These are phyloP conservation scores for Myriosclerotinia scirpicola DNA, from an alignment of 2,329 filamentous ascomycete species.

Conservation along the genomic window DNA sequence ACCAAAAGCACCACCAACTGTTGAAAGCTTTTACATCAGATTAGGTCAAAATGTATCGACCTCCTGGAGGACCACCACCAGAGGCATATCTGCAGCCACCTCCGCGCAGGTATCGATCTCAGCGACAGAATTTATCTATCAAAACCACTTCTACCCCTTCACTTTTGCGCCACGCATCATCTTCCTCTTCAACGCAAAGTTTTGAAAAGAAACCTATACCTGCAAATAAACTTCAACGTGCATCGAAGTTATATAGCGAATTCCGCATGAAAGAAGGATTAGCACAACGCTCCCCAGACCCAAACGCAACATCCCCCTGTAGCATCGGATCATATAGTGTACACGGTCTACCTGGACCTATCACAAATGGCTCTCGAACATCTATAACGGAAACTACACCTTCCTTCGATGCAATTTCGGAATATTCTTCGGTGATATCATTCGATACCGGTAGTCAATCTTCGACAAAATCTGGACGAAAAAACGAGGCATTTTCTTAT, in stretches of 20 bases:
- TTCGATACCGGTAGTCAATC: conserved; percentile 33
- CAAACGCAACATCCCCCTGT: conserved; percentile 23
- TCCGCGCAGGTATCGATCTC: neutral
- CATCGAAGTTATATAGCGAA: conserved; percentile 31
- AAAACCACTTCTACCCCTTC: conserved; percentile 13
- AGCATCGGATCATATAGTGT: conserved; percentile 26
- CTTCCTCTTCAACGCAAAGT: conserved; percentile 13
- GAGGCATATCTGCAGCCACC: conserved; percentile 7
- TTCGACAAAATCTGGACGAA: conserved; percentile 19
- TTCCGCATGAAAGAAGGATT: conserved; percentile 32
- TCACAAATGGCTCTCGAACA: conserved; percentile 29
- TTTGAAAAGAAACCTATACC: conserved; percentile 30
- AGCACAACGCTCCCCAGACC: conserved; percentile 27
- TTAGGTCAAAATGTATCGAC: conserved; percentile 6
- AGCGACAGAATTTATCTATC: neutral
- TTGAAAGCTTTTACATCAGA: neutral
- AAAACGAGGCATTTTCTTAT: conserved; percentile 30
- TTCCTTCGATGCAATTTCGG: conserved; percentile 29
- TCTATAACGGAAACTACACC: conserved; percentile 29
- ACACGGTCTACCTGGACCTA: conserved; percentile 27
- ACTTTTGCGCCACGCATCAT: conserved; percentile 24
- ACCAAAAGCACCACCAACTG: neutral
- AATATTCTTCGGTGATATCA: conserved; percentile 37
- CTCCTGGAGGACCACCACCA: neutral
- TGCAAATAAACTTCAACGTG: conserved; percentile 30